Percentiles rank a stretch among this genome's conserved stretches.
These are phyloP conservation scores for Corniculantispora saksenae DNA, from an alignment of 2,329 filamentous ascomycete species.

Conservation along the genomic window DNA sequence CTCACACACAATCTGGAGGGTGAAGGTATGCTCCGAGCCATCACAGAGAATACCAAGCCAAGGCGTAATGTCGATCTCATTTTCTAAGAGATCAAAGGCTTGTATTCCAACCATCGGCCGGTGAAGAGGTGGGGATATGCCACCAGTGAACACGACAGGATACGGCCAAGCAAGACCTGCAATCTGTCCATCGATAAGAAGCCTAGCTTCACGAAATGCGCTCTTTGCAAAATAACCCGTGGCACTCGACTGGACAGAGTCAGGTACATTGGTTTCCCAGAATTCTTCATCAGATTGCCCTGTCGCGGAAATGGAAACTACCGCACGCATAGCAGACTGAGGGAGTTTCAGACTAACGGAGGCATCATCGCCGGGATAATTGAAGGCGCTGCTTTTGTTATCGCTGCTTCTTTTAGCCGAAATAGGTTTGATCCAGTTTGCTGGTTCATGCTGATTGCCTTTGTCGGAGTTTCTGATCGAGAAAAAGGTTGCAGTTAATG, in stretches of 20 bases:
- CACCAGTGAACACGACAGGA: slow-evolving; percentile 80
- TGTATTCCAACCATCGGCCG: slow-evolving; percentile 77
- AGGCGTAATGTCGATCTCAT: slow-evolving; percentile 80
- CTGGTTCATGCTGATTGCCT: slow-evolving; percentile 36
- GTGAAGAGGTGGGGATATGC: slow-evolving; percentile 75
- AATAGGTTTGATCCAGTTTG: slow-evolving; percentile 68
- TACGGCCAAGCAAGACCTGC: slow-evolving; percentile 81
- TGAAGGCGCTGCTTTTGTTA: slow-evolving; percentile 65
- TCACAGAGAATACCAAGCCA: slow-evolving; percentile 72
- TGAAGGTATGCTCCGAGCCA: slow-evolving; percentile 64
- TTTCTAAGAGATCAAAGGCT: slow-evolving; percentile 75
- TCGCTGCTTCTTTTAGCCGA: slow-evolving; percentile 53
- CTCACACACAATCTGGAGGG: slow-evolving; percentile 67
- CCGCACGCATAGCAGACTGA: slow-evolving; percentile 64
- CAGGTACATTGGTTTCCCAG: slow-evolving; percentile 79
- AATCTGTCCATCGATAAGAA: slow-evolving; percentile 70
- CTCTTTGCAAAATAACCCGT: slow-evolving; percentile 51
- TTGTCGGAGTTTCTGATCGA: slow-evolving; percentile 46
- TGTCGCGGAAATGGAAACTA: slow-evolving; percentile 75
- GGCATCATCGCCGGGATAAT: slow-evolving; percentile 63
- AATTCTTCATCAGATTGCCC: slow-evolving; percentile 79
- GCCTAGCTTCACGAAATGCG: slow-evolving; percentile 76
- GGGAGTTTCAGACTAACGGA: slow-evolving; percentile 63
- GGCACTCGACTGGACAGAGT: slow-evolving; percentile 49
- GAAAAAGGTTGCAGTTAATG: slow-evolving; percentile 67